Evolutionary conservation across 306 rosid genomes (phyloP).

Genomic region (Lagenaria siceraria): DNA sequence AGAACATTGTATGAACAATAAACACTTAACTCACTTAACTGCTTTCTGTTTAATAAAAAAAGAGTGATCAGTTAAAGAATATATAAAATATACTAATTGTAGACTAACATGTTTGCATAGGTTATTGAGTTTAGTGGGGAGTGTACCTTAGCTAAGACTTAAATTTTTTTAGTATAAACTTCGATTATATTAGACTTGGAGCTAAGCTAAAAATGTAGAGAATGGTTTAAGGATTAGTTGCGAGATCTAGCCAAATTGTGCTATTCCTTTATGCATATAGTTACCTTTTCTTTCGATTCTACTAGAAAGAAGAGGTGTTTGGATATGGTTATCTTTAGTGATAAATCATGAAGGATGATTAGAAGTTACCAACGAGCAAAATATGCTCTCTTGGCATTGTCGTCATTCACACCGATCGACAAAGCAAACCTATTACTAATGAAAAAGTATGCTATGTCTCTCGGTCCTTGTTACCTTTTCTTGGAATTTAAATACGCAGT

Average conservation of each 20-base stretch:
- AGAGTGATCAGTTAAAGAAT: background rate
- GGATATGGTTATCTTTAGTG: background rate
- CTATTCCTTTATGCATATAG: too few relatives aligned
- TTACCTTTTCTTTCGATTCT: too few relatives aligned
- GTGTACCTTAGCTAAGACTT: too few relatives aligned
- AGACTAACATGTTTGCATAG: background rate
- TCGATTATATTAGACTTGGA: background rate
- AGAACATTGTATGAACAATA: background rate
- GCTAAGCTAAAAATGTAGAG: background rate
- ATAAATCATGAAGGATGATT: background rate
- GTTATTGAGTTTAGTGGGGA: background rate
- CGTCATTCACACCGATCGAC: background rate
- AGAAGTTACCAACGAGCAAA: too few relatives aligned
- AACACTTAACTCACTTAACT: background rate
- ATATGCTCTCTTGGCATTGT: background rate
- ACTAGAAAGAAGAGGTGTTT: background rate
- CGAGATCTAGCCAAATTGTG: too few relatives aligned
- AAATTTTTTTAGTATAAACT: background rate
- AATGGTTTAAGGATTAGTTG: background rate
- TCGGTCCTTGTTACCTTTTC: background rate
- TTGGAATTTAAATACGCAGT: background rate
- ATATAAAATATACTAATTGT: background rate
- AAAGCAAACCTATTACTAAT: background rate
- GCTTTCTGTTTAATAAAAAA: background rate
- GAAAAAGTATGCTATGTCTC: background rate